Evolutionary conservation across 306 rosid species (phyloP).

Genomic region (Macrotyloma uniflorum): DNA sequence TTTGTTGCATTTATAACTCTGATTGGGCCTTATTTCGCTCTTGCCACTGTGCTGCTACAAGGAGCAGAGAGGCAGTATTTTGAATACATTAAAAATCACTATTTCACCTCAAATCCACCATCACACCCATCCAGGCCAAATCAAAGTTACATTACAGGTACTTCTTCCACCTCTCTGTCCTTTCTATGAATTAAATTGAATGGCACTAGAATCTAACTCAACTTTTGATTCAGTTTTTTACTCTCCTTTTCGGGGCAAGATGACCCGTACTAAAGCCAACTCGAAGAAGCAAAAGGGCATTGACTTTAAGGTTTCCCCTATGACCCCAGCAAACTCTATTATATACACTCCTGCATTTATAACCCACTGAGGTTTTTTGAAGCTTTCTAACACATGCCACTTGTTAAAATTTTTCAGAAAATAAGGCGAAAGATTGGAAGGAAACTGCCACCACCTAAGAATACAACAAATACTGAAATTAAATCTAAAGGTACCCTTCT

Average conservation of each 20-base stretch:
- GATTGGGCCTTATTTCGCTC: too few relatives aligned
- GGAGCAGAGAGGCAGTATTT: too few relatives aligned
- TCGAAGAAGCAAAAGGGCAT: conserved; percentile 71
- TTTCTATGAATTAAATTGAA: not conserved
- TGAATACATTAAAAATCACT: too few relatives aligned
- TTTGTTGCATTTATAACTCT: too few relatives aligned
- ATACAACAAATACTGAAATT: conserved; percentile 79
- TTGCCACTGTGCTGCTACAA: too few relatives aligned
- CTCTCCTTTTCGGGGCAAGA: conserved; percentile 14
- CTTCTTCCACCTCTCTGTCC: not conserved
- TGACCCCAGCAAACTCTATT: not conserved
- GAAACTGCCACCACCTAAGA: conserved; percentile 86
- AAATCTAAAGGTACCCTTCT: conserved; percentile 70
- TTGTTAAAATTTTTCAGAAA: conserved; percentile 55
- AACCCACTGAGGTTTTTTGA: not conserved
- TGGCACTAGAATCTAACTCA: not conserved
- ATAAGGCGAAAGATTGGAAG: conserved; percentile 82
- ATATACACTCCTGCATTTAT: not conserved
- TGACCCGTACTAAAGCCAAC: conserved; percentile 65
- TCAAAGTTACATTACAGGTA: not conserved
- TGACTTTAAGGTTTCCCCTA: conserved; percentile 67
- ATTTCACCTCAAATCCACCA: not conserved
- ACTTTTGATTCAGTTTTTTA: not conserved
- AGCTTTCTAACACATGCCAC: not conserved
- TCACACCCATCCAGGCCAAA: not conserved